Conservation (phyloP, 495 filamentous ascomycete species). For the Aspergillus sclerotioniger region DNA sequence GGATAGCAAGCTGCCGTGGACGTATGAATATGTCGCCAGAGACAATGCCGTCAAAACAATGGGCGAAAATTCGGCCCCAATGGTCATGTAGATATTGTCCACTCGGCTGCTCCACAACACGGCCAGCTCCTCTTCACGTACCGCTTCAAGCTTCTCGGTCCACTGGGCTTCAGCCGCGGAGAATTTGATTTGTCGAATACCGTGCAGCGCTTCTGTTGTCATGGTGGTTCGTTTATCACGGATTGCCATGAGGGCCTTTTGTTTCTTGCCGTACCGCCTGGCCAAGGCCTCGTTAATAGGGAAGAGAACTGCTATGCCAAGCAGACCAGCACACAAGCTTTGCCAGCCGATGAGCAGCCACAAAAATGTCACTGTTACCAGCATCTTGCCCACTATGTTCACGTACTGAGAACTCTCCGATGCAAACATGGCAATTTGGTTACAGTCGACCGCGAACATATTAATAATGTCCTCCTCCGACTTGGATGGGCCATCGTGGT, state of each 20-base stretch:
- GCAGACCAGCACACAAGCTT: constrained; percentile 59
- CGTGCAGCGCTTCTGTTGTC: constrained; percentile 68
- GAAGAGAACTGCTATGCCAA: constrained; percentile 52
- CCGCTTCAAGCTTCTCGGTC: constrained; percentile 60
- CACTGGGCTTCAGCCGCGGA: constrained; percentile 69
- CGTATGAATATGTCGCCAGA: constrained; percentile 56
- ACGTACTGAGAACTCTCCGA: neutral
- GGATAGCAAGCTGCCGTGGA: constrained; percentile 56
- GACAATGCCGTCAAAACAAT: constrained; percentile 64
- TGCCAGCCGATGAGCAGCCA: constrained; percentile 64
- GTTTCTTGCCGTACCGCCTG: constrained; percentile 57
- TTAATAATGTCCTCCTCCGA: neutral
- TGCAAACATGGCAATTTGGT: neutral
- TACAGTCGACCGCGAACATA: neutral
- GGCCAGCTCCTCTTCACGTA: constrained; percentile 59
- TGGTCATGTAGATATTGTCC: constrained; percentile 40
- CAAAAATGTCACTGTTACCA: constrained; percentile 54
- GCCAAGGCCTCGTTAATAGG: constrained; percentile 64
- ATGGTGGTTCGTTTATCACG: constrained; percentile 69
- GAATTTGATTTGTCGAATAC: constrained; percentile 79
- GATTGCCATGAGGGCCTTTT: constrained; percentile 66
- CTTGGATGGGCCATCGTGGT: neutral
- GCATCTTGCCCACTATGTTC: neutral
- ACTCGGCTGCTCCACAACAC: constrained; percentile 58
- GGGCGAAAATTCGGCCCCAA: constrained; percentile 64